phyloP scores from a whole-genome alignment of 176 grass and related monocot species.

The Microstegium vimineum region DNA sequence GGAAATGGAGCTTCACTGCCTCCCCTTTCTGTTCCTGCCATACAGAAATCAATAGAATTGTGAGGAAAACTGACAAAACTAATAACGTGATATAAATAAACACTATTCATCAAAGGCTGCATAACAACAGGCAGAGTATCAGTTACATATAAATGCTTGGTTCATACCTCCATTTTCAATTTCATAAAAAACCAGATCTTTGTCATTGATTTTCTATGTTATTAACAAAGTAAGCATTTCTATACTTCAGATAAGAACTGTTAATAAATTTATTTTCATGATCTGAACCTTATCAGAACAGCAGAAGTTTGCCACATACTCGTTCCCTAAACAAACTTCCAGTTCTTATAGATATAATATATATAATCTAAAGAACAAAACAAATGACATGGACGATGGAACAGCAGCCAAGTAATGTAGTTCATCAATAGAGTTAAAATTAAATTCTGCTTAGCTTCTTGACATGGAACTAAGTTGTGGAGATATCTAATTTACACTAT shows the following conservation, averaged over 20 bases:
- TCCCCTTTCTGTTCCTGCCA: conserved; percentile 28
- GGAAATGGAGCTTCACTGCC: conserved; percentile 22
- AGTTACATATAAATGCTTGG: background rate
- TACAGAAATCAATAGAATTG: background rate
- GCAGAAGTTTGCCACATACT: background rate
- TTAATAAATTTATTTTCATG: background rate
- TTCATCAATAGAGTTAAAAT: background rate
- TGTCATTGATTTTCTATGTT: background rate
- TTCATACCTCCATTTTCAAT: background rate
- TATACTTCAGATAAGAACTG: background rate
- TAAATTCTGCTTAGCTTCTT: background rate
- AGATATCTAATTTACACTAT: background rate
- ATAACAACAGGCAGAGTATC: background rate
- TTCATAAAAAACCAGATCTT: background rate
- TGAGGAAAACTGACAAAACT: background rate
- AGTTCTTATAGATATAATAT: background rate
- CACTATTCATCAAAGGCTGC: background rate
- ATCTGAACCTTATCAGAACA: background rate
- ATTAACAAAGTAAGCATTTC: background rate
- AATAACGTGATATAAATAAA: conserved; percentile 15
- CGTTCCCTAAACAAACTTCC: background rate
- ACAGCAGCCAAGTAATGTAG: background rate
- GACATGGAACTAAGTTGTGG: background rate
- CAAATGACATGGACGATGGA: background rate
- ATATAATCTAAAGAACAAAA: conserved; percentile 2